Conservation (phyloP, 2,329 filamentous ascomycete genomes). For the Colletotrichum navitas region DNA sequence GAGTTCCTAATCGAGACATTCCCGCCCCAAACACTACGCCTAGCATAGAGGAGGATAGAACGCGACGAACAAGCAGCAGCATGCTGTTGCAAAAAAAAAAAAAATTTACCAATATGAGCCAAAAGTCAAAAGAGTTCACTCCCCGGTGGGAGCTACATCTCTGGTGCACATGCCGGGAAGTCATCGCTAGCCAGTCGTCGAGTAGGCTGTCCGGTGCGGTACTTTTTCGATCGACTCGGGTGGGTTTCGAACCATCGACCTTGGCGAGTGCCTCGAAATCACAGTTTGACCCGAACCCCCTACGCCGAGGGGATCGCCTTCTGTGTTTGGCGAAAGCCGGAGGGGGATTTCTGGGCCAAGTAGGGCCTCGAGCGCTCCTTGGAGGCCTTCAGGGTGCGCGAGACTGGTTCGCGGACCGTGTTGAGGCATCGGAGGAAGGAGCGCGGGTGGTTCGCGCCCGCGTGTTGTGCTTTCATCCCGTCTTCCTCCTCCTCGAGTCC, state of each 20-base stretch:
- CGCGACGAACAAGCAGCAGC: no score
- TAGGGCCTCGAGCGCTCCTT: not conserved
- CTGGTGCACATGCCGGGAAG: not conserved
- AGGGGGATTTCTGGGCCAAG: not conserved
- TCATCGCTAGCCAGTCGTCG: conserved; percentile 4
- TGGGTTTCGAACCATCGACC: not conserved
- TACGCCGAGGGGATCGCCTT: conserved; percentile 2
- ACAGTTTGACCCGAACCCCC: conserved; percentile 10
- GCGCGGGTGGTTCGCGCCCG: not conserved
- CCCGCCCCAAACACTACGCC: no score
- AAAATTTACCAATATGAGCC: not conserved
- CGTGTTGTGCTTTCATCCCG: not conserved
- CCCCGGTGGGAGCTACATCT: conserved; percentile 2
- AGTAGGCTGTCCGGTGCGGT: conserved; percentile 3
- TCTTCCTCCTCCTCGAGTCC: not conserved
- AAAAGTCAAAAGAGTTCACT: conserved; percentile 2
- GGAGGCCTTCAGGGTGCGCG: not conserved
- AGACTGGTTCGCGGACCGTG: fast-evolving
- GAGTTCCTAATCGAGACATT: no score
- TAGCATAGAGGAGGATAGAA: no score
- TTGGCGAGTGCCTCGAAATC: not conserved
- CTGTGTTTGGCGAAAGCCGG: not conserved
- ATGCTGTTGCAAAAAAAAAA: no score
- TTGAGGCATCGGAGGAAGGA: not conserved
- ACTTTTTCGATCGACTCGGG: not conserved